Base-by-base conservation (phyloP, 345 rosid species). In the Cardiospermum halicacabum region DNA sequence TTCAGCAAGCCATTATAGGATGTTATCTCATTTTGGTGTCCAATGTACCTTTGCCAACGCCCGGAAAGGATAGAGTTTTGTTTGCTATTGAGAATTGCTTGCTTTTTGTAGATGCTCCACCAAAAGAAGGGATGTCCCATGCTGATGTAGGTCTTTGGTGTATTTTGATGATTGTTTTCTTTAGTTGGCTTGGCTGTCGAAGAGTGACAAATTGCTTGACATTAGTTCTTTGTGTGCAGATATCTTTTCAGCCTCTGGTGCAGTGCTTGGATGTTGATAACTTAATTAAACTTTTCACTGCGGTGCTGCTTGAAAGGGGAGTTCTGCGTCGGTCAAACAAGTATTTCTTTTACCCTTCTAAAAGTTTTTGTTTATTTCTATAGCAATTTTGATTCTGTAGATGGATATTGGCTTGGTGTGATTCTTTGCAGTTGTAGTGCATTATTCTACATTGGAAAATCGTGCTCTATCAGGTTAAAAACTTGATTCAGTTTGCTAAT, bases 1-100 rank as follows among this genome's bases (percentile, higher is more conserved):
- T n/a, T 77, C 97, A 91, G 99, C 85, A 91, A 84, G 85, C 97
- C 93, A 15, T 70, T 95, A 47, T 95, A 96, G 99, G 98, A 91
- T 51, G 74, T 82, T 69, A 89, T 95, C 39, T 76, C 89, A 65
- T 68, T 80, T 74, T 85, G 81, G 92, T 91, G 36, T 81, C 89
- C 54, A 86, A 82, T 68, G 97, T 95, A 61, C 96, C 97, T 58
- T 67, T 95, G 83, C 97, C 98, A 22, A 87, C 88, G 74, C 93
- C 98, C 30, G 99, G 96, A 72, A 87, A 84, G 76, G 96, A 95
- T 64, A 77, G 96, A 51, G 82, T 91, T 73, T 79, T 95, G 78
- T 95, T 89, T 82, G 84, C 97, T 64, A 80, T 91, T 34, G 98
- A 89, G 77, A 95, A 85, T 68, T 78, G 82, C 79, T 69, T 91